These are phyloP conservation scores for Kwoniella dejecticola DNA, from an alignment of 768 basidiomycete species.

Conservation along the genomic window DNA sequence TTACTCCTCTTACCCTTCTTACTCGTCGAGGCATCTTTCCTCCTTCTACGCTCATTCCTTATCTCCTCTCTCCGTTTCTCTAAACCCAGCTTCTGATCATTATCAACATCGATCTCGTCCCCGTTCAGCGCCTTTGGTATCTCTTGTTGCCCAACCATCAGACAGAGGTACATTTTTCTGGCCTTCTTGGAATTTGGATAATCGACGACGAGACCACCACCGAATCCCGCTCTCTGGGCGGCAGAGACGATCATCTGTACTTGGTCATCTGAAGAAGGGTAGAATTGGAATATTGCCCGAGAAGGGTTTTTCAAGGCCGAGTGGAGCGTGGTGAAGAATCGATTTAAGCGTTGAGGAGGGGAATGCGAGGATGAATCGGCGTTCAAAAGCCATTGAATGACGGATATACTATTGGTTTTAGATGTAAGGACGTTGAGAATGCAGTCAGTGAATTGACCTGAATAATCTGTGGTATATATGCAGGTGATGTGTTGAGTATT, in stretches of 20 bases:
- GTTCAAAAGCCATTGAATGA: constrained; percentile 97
- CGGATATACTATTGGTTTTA: constrained; percentile 72
- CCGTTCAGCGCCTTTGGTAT: constrained; percentile 77
- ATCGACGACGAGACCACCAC: constrained; percentile 93
- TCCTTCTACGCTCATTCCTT: constrained; percentile 71
- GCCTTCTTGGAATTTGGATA: constrained; percentile 97
- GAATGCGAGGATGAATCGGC: constrained; percentile 78
- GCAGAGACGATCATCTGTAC: constrained; percentile 89
- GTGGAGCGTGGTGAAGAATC: constrained; percentile 77
- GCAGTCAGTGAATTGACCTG: no score
- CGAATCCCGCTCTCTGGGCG: constrained; percentile 93
- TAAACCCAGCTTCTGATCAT: constrained; percentile 43
- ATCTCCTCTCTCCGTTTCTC: constrained; percentile 54
- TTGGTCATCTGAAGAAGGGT: constrained; percentile 95
- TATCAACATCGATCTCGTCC: constrained; percentile 56
- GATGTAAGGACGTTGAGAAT: no score
- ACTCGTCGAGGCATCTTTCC: constrained; percentile 66
- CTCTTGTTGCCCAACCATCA: constrained; percentile 84
- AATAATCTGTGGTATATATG: no score
- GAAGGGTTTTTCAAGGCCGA: constrained; percentile 62
- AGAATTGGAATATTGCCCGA: constrained; percentile 94
- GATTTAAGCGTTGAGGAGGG: constrained; percentile 61
- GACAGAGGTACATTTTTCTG: constrained; percentile 87
- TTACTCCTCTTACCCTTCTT: constrained; percentile 72
- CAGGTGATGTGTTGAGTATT: no score